Evolutionary conservation across 2,329 filamentous ascomycete species (phyloP).

Genomic region (Passalora sequoiae): DNA sequence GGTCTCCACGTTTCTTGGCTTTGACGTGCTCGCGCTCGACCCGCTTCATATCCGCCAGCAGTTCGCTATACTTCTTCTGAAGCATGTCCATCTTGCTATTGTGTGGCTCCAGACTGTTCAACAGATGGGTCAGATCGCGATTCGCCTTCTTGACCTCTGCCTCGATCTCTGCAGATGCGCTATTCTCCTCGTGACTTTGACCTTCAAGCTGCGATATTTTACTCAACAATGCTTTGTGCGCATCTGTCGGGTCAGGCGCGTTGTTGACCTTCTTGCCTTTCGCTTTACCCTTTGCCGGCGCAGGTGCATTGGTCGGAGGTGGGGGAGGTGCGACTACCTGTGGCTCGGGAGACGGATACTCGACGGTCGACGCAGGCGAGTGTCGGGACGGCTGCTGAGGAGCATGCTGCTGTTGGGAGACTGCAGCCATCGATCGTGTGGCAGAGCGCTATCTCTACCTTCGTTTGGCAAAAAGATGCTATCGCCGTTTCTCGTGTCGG

Average conservation of each 20-base stretch:
- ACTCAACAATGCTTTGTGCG: slow-evolving; percentile 82
- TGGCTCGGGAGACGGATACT: slow-evolving; percentile 33
- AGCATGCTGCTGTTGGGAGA: slow-evolving; percentile 28
- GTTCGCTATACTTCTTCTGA: slow-evolving; percentile 83
- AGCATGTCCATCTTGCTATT: slow-evolving; percentile 87
- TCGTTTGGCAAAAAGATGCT: too few species aligned
- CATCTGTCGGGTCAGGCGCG: slow-evolving; percentile 80
- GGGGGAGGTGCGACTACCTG: slow-evolving; percentile 27
- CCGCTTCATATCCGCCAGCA: slow-evolving; percentile 91
- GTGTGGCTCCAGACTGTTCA: slow-evolving; percentile 82
- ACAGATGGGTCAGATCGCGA: slow-evolving; percentile 78
- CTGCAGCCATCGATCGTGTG: slow-evolving; percentile 28
- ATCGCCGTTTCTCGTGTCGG: too few species aligned
- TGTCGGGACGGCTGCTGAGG: slow-evolving; percentile 23
- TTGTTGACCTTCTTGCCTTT: slow-evolving; percentile 57
- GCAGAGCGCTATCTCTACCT: slow-evolving; percentile 5
- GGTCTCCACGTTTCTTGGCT: slow-evolving; percentile 91
- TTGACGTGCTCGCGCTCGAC: slow-evolving; percentile 90
- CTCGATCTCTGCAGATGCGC: slow-evolving; percentile 93
- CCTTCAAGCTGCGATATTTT: slow-evolving; percentile 94
- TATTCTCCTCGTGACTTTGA: slow-evolving; percentile 87
- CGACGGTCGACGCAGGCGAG: slow-evolving; percentile 28
- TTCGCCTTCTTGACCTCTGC: slow-evolving; percentile 92
- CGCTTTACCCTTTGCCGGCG: slow-evolving; percentile 60
- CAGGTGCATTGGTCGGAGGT: slow-evolving; percentile 41